Conservation (phyloP, 371 early-diverging fungal genomes). For the Nematocida major region DNA sequence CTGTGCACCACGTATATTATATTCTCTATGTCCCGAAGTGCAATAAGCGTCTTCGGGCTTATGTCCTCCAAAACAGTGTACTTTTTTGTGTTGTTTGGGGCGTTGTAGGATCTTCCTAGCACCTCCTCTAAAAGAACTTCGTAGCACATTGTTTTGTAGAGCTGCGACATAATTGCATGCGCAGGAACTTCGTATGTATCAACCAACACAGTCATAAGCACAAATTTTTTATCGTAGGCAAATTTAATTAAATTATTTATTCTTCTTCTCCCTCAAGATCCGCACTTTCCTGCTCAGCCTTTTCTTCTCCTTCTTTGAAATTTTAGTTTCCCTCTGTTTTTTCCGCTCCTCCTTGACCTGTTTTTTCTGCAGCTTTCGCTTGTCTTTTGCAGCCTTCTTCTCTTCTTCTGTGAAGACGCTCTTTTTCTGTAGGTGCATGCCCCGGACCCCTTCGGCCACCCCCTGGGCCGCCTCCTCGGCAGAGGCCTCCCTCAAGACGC, state of each 20-base stretch:
- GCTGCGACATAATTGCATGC: constrained; percentile 40
- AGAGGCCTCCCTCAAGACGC: constrained; percentile 36
- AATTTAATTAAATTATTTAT: constrained; percentile 34
- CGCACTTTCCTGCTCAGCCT: constrained; percentile 9
- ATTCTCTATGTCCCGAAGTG: constrained; percentile 38
- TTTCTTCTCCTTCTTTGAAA: constrained; percentile 53
- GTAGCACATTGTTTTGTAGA: constrained; percentile 36
- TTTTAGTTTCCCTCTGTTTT: constrained; percentile 40
- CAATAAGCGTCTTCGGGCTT: constrained; percentile 29
- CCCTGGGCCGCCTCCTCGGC: background rate
- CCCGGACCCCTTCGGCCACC: background rate
- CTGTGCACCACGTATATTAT: constrained; percentile 42
- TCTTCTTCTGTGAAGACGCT: background rate
- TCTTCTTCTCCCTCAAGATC: constrained; percentile 9
- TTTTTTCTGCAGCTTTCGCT: constrained; percentile 10
- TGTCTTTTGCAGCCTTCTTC: background rate
- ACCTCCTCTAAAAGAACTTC: constrained; percentile 39
- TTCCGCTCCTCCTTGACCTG: constrained; percentile 32
- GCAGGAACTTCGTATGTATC: constrained; percentile 49
- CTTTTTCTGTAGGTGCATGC: background rate
- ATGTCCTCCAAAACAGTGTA: constrained; percentile 40
- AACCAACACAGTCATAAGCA: constrained; percentile 49
- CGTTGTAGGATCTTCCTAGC: constrained; percentile 6
- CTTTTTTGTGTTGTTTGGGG: constrained; percentile 24
- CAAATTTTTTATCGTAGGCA: constrained; percentile 42